Evolutionary conservation across 306 rosid genomes (phyloP), one percentile per base, ranked within the genome.

Genomic region (Ochetophila trinervis): DNA sequence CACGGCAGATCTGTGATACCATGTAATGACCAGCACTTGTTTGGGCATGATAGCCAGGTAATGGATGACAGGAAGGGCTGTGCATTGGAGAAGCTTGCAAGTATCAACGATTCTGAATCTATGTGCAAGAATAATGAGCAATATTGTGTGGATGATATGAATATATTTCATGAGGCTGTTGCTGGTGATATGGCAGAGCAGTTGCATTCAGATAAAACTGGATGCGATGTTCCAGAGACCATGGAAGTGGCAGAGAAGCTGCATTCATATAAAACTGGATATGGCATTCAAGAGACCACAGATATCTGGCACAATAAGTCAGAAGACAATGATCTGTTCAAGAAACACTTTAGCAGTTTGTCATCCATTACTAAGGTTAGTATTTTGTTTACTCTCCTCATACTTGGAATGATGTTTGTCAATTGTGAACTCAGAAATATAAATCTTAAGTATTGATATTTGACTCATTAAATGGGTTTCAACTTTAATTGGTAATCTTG

Each of bases 291-390:
- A 68, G 65, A 65, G 52, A 65, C 53, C 21, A 0, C 11, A 27
- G 32, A 27, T 27, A 27, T 27, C 32, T 65, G 63, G 51, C 66
- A 32, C 55, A 49, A 12, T 69, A 58, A 37, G 27, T 72, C 70
- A 63, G 82, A 82, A 82, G 84, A 84, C 37, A 66, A 67, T 53
- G 79, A 74, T 68, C 62, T 88, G 45, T 84, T 86, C 76, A 84
- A 73, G 86, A 81, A 63, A 73, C 92, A 88, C 79, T 84, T 80
- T 55, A 86, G 87, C 54, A 88, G 81, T 75, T 66, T 86, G 65
- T 86, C 96, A 74, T 69, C 71, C 52, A 61, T 75, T 1, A 67
- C 52, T 30, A 86, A 86, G 93, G 90, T 89, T 65, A 62, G 91
- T 75, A 67, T 64, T 77, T 37, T 36, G 55, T 57, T 1, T 15